Evolutionary conservation across 805 yeast species (phyloP).

Genomic region (Candida parachauliodes): DNA sequence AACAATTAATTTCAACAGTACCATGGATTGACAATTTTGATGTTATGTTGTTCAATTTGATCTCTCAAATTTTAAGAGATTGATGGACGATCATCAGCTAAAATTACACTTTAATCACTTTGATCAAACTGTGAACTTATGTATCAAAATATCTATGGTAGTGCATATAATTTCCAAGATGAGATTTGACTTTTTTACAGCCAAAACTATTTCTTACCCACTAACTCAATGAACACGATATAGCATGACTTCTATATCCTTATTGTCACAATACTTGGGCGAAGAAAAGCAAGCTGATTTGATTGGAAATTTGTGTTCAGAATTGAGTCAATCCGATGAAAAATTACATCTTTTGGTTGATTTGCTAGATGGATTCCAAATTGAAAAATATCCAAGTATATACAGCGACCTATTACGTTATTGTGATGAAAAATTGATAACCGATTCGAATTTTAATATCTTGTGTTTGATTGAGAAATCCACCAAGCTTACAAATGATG

Average conservation of each 20-base stretch:
- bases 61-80: too few relatives aligned
- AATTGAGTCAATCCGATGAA: constrained; percentile 14
- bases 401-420: constrained; percentile 11
- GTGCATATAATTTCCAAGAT: too few relatives aligned
- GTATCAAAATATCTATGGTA: too few relatives aligned
- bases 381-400: constrained; percentile 3
- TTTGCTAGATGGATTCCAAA: constrained; percentile 20
- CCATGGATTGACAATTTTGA: too few relatives aligned
- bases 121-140: too few relatives aligned
- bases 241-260: constrained; percentile 13
- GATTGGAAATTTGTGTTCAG: constrained; percentile 17
- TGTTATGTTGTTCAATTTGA: too few relatives aligned
- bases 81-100: too few relatives aligned
- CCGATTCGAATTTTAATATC: background rate
- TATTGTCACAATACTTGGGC: constrained; percentile 24
- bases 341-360: constrained; percentile 23
- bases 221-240: background rate
- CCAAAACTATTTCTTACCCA: background rate
- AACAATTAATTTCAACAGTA: too few relatives aligned
- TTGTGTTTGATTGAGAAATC: constrained; percentile 1
- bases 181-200: too few relatives aligned
- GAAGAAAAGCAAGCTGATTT: constrained; percentile 17
- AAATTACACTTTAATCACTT: too few relatives aligned
- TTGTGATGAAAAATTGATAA: constrained; percentile 6
- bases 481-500: constrained; percentile 12